Conservation (phyloP, 2,329 filamentous ascomycete species). For the Pseudogymnoascus pannorum region DNA sequence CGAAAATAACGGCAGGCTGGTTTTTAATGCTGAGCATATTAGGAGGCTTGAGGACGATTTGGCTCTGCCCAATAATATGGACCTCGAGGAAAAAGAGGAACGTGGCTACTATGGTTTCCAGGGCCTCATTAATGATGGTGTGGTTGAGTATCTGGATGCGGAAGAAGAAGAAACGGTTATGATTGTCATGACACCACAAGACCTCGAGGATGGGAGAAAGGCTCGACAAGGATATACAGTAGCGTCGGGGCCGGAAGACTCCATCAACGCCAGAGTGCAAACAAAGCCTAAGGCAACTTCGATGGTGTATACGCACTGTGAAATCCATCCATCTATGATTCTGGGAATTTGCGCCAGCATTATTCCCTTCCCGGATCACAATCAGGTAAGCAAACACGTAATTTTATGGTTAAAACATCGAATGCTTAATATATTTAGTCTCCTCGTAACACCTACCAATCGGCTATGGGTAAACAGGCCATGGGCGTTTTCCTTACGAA, state of each 20-base stretch:
- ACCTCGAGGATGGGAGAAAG: slow-evolving; percentile 52
- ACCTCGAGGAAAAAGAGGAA: slow-evolving; percentile 48
- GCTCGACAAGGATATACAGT: background rate
- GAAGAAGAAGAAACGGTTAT: slow-evolving; percentile 98
- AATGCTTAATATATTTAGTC: slow-evolving; percentile 50
- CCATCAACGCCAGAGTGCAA: slow-evolving; percentile 5
- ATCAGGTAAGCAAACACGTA: slow-evolving; percentile 53
- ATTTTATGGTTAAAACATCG: slow-evolving; percentile 7
- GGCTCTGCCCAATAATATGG: slow-evolving; percentile 52
- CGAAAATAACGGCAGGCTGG: slow-evolving; percentile 66
- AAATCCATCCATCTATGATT: slow-evolving; percentile 99
- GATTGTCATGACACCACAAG: slow-evolving; percentile 98
- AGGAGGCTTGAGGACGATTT: slow-evolving; percentile 67
- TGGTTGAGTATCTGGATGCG: slow-evolving; percentile 92
- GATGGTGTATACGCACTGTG: slow-evolving; percentile 66
- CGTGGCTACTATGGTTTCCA: slow-evolving; percentile 75
- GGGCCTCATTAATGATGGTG: slow-evolving; percentile 73
- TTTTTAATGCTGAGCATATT: slow-evolving; percentile 80
- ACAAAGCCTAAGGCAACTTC: slow-evolving; percentile 9
- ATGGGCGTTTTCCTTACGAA: slow-evolving; percentile 99
- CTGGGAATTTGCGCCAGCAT: slow-evolving; percentile 97
- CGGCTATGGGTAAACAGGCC: slow-evolving; percentile 99
- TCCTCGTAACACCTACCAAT: slow-evolving; percentile 97
- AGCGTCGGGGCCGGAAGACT: background rate
- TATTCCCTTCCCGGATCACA: slow-evolving; percentile 99